Base-by-base conservation (phyloP, 352 stramenopile species). In the Pythium rishiriense region DNA sequence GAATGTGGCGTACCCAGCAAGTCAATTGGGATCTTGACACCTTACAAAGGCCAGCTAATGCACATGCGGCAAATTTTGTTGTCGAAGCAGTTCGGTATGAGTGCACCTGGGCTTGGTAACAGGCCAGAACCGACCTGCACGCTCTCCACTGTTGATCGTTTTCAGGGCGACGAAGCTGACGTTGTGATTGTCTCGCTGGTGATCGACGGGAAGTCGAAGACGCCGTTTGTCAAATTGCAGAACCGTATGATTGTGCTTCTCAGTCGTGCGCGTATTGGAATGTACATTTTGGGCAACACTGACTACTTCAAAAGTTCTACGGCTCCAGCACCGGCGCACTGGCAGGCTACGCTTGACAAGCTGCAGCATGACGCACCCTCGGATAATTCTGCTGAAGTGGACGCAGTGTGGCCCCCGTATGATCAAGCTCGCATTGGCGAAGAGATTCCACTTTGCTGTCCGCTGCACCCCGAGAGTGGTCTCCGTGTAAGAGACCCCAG, bases 171-270 rank as follows among this genome's bases (percentile, higher is more conserved):
- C 48, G 89, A 97, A 75, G 85, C 83, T 14, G 89, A 97, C 63
- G 70, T 96, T 35, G 81, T 96, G n/a, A 88, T 96, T 54, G 76
- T 90, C 12, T 95, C 84, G 22, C 66, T 97, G 22, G 89, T 97
- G 46, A 94, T 96, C 26, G 89, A 97, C 58, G 83, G 86, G 11
- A 96, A 94, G 50, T 95, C 88, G 45, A 77, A 73, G n/a, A 94
- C 84, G 4, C 78, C 83, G 6, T 95, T 94, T 62, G 88, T 96
- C n/a, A 96, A 94, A 56, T 61, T 95, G 5, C 79, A 90, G 51
- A 97, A 97, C 54, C 77, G 88, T 3, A 96, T 96, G 84, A 94
- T 96, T 57, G 90, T 97, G 9, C 66, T 96, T 22, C 67, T 96
- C 26, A 94, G 85, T 72, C 85, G 90, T 57, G 88, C 90, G 46